Evolutionary conservation across 768 basidiomycete genomes (phyloP).

Genomic region (Cystofilobasidium capitatum): DNA sequence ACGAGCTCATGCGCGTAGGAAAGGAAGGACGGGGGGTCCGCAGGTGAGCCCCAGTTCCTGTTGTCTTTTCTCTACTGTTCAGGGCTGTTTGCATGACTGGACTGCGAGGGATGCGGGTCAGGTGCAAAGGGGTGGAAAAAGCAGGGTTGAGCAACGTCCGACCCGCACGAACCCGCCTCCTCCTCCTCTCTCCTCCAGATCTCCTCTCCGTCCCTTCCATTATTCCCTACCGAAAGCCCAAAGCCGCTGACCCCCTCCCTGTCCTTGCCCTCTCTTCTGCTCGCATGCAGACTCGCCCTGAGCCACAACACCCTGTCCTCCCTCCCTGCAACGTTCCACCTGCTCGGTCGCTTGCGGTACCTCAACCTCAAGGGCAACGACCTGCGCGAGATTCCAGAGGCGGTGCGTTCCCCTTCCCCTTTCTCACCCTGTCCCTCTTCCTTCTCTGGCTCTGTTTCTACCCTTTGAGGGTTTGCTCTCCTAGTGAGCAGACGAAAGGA

Average conservation of each 20-base stretch:
- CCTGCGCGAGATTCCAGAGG: conserved; percentile 72
- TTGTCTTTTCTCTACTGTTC: neutral
- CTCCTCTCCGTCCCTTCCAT: neutral
- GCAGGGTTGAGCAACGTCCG: neutral
- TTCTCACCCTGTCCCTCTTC: neutral
- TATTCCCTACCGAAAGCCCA: neutral
- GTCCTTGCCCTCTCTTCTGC: neutral
- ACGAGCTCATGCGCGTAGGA: neutral
- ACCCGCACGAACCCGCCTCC: neutral
- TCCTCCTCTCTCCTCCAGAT: neutral
- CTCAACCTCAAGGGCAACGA: conserved; percentile 50
- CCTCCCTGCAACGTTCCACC: conserved; percentile 49
- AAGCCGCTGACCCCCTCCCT: neutral
- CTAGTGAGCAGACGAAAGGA: no score
- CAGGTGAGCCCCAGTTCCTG: neutral
- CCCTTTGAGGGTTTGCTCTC: no score
- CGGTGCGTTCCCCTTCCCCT: conserved; percentile 52
- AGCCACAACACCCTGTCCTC: conserved; percentile 72
- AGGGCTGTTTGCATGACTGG: neutral
- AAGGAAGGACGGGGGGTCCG: conserved; percentile 8
- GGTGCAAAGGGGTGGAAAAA: neutral
- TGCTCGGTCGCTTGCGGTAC: conserved; percentile 36
- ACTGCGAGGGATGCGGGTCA: neutral
- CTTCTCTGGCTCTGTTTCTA: neutral
- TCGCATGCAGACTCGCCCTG: conserved; percentile 59